Percentiles rank a stretch among this genome's conserved stretches.
These are phyloP conservation scores for Hypocrella siamensis DNA, from an alignment of 2,329 filamentous ascomycete species.

Conservation along the genomic window DNA sequence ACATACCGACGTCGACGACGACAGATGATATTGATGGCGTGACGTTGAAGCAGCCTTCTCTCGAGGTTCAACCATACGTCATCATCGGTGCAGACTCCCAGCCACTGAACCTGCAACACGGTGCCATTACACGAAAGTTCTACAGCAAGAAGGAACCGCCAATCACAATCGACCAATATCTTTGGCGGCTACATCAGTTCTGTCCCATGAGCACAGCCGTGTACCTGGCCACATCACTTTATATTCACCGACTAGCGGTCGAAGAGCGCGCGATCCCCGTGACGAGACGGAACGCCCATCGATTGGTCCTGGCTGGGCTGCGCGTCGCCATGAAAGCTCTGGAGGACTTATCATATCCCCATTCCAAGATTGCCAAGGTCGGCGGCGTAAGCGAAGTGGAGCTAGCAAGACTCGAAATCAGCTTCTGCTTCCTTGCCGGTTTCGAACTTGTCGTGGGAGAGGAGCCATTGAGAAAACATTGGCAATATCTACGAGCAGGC, in stretches of 20 bases:
- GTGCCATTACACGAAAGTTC: conserved; percentile 80
- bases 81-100: conserved; percentile 55
- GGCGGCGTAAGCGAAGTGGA: conserved; percentile 76
- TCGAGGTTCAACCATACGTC: conserved; percentile 33
- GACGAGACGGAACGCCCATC: conserved; percentile 71
- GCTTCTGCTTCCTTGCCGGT: conserved; percentile 72
- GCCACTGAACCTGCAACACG: conserved; percentile 62
- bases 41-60: conserved; percentile 23
- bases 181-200: conserved; percentile 73
- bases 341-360: conserved; percentile 83
- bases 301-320: conserved; percentile 68
- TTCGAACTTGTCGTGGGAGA: conserved; percentile 55
- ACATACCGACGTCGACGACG: not conserved
- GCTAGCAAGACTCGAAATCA: conserved; percentile 73
- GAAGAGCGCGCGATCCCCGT: conserved; percentile 65
- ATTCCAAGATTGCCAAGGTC: conserved; percentile 69
- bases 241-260: conserved; percentile 71
- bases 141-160: conserved; percentile 78
- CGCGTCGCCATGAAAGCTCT: conserved; percentile 85
- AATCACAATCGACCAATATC: conserved; percentile 70
- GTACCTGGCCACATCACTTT: conserved; percentile 76
- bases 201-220: conserved; percentile 91
- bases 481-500: conserved; percentile 15
- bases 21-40: conserved; percentile 37
- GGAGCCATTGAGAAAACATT: conserved; percentile 16